These are phyloP conservation scores for Phytophthora pistaciae DNA, from an alignment of 352 stramenopile species.

Conservation along the genomic window DNA sequence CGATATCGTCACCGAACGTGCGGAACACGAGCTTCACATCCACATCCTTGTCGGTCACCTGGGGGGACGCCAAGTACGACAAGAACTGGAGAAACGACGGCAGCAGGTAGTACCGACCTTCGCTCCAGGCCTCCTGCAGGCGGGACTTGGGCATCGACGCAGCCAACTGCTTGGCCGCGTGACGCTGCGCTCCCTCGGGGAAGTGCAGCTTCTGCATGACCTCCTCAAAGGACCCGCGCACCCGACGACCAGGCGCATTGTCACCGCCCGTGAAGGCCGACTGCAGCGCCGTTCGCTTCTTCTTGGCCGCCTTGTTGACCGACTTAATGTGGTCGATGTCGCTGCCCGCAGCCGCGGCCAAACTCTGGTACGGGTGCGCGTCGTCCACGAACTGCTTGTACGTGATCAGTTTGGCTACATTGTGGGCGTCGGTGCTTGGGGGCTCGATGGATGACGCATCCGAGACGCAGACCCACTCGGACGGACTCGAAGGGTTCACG, in stretches of 20 bases:
- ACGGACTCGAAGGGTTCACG: slow-evolving; percentile 37
- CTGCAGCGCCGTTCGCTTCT: slow-evolving; percentile 79
- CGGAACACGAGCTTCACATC: slow-evolving; percentile 80
- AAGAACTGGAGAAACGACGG: slow-evolving; percentile 85
- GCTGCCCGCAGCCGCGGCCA: slow-evolving; percentile 29
- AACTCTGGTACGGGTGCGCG: slow-evolving; percentile 69
- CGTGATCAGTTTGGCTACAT: slow-evolving; percentile 47
- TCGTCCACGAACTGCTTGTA: slow-evolving; percentile 91
- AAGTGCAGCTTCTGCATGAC: slow-evolving; percentile 87
- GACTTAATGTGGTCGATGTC: slow-evolving; percentile 70
- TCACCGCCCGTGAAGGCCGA: slow-evolving; percentile 72
- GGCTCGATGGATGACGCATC: slow-evolving; percentile 56
- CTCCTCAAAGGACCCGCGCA: slow-evolving; percentile 64
- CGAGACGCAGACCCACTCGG: slow-evolving; percentile 73
- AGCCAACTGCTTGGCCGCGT: slow-evolving; percentile 60
- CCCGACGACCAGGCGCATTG: slow-evolving; percentile 47
- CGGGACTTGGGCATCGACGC: slow-evolving; percentile 50
- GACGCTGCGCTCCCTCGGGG: slow-evolving; percentile 48
- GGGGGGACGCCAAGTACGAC: slow-evolving; percentile 47
- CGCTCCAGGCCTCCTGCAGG: slow-evolving; percentile 74
- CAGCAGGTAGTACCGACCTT: slow-evolving; percentile 85
- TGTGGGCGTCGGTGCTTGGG: slow-evolving; percentile 15
- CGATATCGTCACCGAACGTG: slow-evolving; percentile 86
- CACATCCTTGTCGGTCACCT: slow-evolving; percentile 29
- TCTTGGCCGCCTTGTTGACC: slow-evolving; percentile 83